Evolutionary conservation across 2,329 filamentous ascomycete species (phyloP), one percentile per base, ranked within the genome.

Genomic region (Pseudogymnoascus sp.): DNA sequence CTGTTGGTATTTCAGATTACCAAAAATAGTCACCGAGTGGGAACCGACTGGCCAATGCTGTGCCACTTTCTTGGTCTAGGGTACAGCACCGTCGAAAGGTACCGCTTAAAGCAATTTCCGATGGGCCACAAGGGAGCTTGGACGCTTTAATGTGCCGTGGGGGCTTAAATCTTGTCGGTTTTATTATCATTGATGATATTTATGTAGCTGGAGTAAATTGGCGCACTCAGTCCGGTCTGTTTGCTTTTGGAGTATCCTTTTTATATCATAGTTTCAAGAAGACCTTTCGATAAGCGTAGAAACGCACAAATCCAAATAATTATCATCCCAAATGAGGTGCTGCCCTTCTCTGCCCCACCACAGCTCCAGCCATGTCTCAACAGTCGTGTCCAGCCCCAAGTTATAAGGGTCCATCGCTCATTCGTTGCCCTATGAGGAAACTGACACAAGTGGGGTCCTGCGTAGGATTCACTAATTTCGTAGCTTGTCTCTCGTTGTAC

Each of bases 61-160:
- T 33, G 45, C 45, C 26, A 52, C 30, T 52, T 52, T n/a, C 45
- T 52, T 52, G 26, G 45, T 52, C 23, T 52, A 10, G 45, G 45
- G 30, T 52, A 52, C 45, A 52, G 26, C 26, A 2, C 30, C 26
- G 45, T 52, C 26, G 45, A 52, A 52, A 52, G 41, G 9, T 52
- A 30, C 45, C 45, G 45, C 13, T 33, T 52, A 30, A 18, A 26
- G 45, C 9, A 52, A 52, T 30, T 52, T 5, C 10, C 45, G 15
- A 5, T 30, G 10, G 23, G n/a, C 15, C 10, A 30, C 9, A 13
- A 5, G 28, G 15, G 8, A 52, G 45, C 26, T 18, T 33, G 23
- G 26, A 12, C 15, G 26, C 6, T 23, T 23, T 45, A 13, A 30
- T 18, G 5, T 19, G 23, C 45, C 18, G 45, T n/a, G 9, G n/a